Percentiles rank a stretch among this genome's conserved stretches.
phyloP scores from a whole-genome alignment of 805 yeast species.

The Metschnikowia dekortorum region DNA sequence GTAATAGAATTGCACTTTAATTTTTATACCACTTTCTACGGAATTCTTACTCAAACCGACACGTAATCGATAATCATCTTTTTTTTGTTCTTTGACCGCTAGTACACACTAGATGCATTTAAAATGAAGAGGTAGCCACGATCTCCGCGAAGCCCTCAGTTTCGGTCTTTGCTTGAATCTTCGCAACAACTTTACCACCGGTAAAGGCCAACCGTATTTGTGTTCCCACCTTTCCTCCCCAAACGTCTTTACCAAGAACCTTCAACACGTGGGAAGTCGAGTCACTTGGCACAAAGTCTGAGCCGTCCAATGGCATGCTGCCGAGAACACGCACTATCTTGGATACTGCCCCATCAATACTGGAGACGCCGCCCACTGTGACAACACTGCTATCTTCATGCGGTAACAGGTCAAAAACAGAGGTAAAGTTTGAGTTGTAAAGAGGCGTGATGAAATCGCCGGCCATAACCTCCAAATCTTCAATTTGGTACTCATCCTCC shows the following conservation, averaged over 20 bases:
- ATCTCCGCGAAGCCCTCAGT: slow-evolving; percentile 27
- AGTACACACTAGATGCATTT: not conserved
- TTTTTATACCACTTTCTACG: no score
- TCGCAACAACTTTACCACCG: slow-evolving; percentile 57
- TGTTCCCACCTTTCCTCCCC: slow-evolving; percentile 53
- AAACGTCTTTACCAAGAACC: slow-evolving; percentile 73
- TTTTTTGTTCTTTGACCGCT: not conserved
- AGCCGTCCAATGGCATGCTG: slow-evolving; percentile 62
- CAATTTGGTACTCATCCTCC: slow-evolving; percentile 91
- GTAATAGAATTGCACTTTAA: not conserved
- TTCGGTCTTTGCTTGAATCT: slow-evolving; percentile 49
- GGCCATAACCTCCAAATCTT: slow-evolving; percentile 64
- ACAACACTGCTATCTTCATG: slow-evolving; percentile 60
- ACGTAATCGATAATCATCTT: not conserved
- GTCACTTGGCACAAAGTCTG: slow-evolving; percentile 59
- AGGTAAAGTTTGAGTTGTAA: slow-evolving; percentile 70
- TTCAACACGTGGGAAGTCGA: slow-evolving; percentile 68
- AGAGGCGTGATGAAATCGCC: slow-evolving; percentile 83
- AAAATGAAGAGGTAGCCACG: slow-evolving; percentile 11
- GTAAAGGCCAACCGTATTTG: slow-evolving; percentile 47
- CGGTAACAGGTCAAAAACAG: slow-evolving; percentile 67
- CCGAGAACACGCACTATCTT: slow-evolving; percentile 48
- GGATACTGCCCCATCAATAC: slow-evolving; percentile 41
- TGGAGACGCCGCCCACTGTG: slow-evolving; percentile 47
- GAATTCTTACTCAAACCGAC: not conserved